Evolutionary conservation across 1,139 yeast genomes (phyloP), one percentile per base, ranked within the genome.

Genomic region (Blastobotrys serpentis): DNA sequence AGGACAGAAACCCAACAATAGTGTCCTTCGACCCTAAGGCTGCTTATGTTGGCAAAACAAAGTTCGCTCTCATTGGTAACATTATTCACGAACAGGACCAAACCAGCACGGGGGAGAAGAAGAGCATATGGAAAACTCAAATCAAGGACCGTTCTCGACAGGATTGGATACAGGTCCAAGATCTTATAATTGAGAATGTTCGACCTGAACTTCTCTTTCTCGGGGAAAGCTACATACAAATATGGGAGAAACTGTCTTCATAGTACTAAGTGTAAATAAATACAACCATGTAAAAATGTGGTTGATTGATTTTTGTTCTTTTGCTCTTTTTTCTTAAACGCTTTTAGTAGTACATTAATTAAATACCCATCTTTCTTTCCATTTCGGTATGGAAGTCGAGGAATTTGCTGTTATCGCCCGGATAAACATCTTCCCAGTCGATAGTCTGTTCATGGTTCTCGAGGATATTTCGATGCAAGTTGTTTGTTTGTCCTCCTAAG

Each of bases 351-450:
- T 33, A 16, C 37, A 16, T 33, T 18, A 18, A 36, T 21, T 69
- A 81, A 47, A 84, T 72, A 39, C 85, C 83, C 73, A 84, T 70
- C 52, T 74, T 75, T 62, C 71, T 76, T 65, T 86, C 94, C 74
- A 88, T 74, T 58, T 84, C 90, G 23, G 80, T 65, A 64, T 87
- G 96, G 56, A 70, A 61, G 46, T 74, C 79, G 39, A 75, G 66
- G n/a, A 76, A 80, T 29, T 29, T 29, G 49, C 72, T 72, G 46
- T 33, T 22, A 11, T 38, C 48, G 21, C 55, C 55, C 14, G 38
- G 50, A 67, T 89, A 92, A 17, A 92, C 76, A 63, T 94, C 98
- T 63, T 92, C 98, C 97, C 98, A 92, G 59, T 88, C 96, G 42
- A 92, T 71, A 11, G 78, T 69, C 18, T 82, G 68, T 54, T 92